A percentile compares a stretch with the other conserved stretches of the same genome.
Conservation (phyloP, 352 stramenopile species). For the Globisporangium abappressorium region DNA sequence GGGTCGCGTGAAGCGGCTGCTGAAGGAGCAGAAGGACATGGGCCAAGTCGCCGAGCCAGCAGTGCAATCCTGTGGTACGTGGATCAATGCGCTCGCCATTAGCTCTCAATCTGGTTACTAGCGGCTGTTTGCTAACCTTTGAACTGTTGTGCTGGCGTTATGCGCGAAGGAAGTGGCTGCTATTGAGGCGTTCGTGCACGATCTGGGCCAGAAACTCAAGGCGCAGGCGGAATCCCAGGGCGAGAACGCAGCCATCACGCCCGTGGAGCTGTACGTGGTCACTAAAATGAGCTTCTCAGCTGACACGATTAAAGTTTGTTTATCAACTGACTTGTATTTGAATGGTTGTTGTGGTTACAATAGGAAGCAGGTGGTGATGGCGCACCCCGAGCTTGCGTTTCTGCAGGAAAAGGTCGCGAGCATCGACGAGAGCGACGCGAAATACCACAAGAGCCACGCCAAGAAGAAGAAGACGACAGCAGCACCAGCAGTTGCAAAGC, state of each 20-base stretch:
- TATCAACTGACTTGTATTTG: background rate
- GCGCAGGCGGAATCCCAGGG: slow-evolving; percentile 21
- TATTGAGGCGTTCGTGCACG: slow-evolving; percentile 56
- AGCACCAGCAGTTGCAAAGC: background rate
- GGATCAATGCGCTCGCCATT: background rate
- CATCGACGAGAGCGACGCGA: slow-evolving; percentile 62
- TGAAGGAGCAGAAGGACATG: slow-evolving; percentile 71
- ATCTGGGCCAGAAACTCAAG: slow-evolving; percentile 49
- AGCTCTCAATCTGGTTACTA: background rate
- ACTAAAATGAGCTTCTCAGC: too few species aligned
- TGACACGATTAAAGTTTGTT: too few species aligned
- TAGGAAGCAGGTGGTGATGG: slow-evolving; percentile 58
- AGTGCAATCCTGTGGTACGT: slow-evolving; percentile 42
- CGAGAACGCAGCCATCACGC: slow-evolving; percentile 33
- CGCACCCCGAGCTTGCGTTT: slow-evolving; percentile 42
- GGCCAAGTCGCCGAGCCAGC: slow-evolving; percentile 58
- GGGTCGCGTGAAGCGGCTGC: slow-evolving; percentile 64
- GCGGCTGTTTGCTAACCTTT: background rate
- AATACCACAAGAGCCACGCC: slow-evolving; percentile 41
- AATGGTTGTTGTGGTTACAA: background rate
- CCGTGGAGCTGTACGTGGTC: slow-evolving; percentile 52
- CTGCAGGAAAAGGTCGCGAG: slow-evolving; percentile 45
- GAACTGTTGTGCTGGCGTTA: background rate
- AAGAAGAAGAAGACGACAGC: slow-evolving; percentile 23
- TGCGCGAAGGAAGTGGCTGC: slow-evolving; percentile 34